Conservation (phyloP, 306 rosid genomes). For the Pyrus communis region DNA sequence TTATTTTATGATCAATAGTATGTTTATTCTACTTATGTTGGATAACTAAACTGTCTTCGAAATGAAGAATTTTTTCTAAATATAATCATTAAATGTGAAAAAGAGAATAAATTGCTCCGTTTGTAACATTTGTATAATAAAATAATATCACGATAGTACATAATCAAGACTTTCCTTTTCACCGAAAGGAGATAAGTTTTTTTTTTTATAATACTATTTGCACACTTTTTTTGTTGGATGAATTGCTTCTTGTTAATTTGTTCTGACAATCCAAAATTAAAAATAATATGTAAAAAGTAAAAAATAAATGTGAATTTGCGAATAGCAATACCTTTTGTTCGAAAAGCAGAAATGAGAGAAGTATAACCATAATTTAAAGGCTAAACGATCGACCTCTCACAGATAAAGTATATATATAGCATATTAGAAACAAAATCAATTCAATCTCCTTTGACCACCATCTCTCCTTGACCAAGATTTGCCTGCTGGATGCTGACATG, state of each 20-base stretch:
- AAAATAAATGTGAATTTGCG: no score
- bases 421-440: background rate
- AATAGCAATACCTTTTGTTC: no score
- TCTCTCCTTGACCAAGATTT: no score
- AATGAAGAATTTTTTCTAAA: background rate
- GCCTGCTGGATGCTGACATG: background rate
- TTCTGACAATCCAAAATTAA: no score
- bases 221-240: no score
- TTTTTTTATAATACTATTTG: no score
- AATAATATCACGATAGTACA: background rate
- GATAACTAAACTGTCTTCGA: no score
- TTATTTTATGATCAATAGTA: background rate
- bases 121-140: background rate
- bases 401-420: no score
- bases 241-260: no score
- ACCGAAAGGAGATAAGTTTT: background rate
- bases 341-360: no score
- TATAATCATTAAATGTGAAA: background rate
- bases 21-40: background rate
- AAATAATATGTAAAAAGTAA: no score
- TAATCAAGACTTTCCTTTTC: background rate
- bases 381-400: background rate
- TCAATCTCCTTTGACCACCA: conserved; percentile 14
- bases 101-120: background rate
- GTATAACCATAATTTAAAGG: background rate